Evolutionary conservation across 176 grass and related monocot genomes (phyloP), one percentile per base, ranked within the genome.

Genomic region (Oryza coarctata): DNA sequence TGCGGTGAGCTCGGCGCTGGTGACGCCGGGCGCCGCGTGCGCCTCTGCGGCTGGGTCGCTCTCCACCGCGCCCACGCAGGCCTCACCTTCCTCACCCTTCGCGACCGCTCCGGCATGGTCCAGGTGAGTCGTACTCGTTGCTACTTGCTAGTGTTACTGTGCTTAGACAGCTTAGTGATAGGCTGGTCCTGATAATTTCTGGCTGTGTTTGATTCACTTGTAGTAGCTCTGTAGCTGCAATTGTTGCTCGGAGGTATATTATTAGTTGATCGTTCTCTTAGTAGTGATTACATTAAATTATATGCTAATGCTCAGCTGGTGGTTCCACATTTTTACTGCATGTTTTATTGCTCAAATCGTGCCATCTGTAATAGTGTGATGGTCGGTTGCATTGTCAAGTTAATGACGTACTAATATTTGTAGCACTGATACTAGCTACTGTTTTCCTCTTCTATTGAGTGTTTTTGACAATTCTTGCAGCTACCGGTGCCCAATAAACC

Each of bases 1-100:
- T 99, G 96, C 76, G 91, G 93, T 8, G 85, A 95, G 31, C 73
- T 99, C 38, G 90, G 91, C 2, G 43, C 61, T 0, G 75, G 32
- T 2, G 96, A 95, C 50, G 96, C 94, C 0, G 96, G 96, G 0
- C 88, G 89, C 30, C 74, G 87, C 45, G 96, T 99, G 23, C 45
- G 79, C 73, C 87, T 99, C n/a, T 95, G 96, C 63, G 93, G 96
- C 15, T 99, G 96, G 96, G 96, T 99, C 49, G 96, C 93, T 20
- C 89, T 99, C 6, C 93, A 89, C 50, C 87, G 96, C 33, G 73
- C 83, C 29, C 96, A 99, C 63, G 91, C 91, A 1, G 96, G 91
- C 29, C 91, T 99, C 65, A 95, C 93, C 26, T 99, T 94, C 84
- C 85, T 99, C 80, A 94, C 90, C 34, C 83, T 99, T 18, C 82